phyloP scores from a whole-genome alignment of 176 grass and related monocot species.

The Oryza rufipogon region DNA sequence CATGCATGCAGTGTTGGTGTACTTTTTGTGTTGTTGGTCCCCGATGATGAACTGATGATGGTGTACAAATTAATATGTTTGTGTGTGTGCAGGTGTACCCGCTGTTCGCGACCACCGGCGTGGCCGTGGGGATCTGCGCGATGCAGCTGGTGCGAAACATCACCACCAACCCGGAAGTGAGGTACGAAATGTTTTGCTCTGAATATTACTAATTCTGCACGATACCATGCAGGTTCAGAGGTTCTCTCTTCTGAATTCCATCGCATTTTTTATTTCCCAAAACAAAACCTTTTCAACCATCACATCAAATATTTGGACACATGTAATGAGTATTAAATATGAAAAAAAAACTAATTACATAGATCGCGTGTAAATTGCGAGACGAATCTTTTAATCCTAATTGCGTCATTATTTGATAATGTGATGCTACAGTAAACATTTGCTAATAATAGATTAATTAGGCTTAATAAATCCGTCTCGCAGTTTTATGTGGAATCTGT shows the following conservation, averaged over 20 bases:
- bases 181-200: background rate
- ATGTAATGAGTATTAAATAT: too few species aligned
- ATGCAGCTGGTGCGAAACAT: slow-evolving; percentile 77
- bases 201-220: background rate
- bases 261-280: too few species aligned
- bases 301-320: too few species aligned
- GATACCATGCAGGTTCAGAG: background rate
- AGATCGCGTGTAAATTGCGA: too few species aligned
- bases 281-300: too few species aligned
- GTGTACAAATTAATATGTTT: background rate
- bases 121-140: slow-evolving; percentile 65
- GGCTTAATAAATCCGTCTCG: too few species aligned
- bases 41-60: background rate
- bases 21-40: background rate
- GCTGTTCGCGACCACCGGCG: slow-evolving; percentile 52
- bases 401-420: too few species aligned
- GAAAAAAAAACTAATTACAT: too few species aligned
- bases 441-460: too few species aligned
- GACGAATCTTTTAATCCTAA: too few species aligned
- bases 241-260: background rate
- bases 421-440: too few species aligned
- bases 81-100: slow-evolving; percentile 53
- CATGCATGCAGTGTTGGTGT: background rate
- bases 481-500: too few species aligned
- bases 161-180: slow-evolving; percentile 65